phyloP scores from a whole-genome alignment of 179 eudicot species.

The Corrigiola litoralis region DNA sequence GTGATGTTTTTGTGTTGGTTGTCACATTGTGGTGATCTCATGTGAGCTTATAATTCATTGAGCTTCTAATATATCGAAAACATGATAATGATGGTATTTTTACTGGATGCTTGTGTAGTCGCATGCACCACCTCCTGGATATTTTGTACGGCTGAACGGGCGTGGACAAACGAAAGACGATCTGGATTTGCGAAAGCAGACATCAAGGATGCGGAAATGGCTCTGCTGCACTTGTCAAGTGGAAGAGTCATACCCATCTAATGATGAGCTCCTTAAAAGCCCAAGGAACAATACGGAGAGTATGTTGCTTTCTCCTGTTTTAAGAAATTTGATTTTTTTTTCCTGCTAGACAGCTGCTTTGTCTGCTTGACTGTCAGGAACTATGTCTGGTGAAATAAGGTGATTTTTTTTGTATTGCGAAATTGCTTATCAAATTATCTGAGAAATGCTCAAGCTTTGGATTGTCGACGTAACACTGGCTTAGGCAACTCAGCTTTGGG shows the following conservation, averaged over 20 bases:
- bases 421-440: too few species aligned
- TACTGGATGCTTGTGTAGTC: conserved; percentile 37
- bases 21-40: neutral
- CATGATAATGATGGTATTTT: neutral
- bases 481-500: too few species aligned
- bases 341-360: neutral
- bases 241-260: conserved; percentile 51
- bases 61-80: too few species aligned
- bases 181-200: conserved; percentile 48
- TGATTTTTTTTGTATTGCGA: too few species aligned
- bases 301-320: conserved; percentile 28
- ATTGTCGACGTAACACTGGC: too few species aligned
- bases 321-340: neutral
- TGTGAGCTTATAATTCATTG: neutral
- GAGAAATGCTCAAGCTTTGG: too few species aligned
- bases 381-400: neutral
- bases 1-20: neutral
- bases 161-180: conserved; percentile 44
- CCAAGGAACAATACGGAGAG: conserved; percentile 43
- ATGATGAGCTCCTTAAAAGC: conserved; percentile 53
- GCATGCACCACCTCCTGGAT: conserved; percentile 59
- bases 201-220: conserved; percentile 76
- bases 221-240: conserved; percentile 67
- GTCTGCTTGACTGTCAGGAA: neutral
- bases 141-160: conserved; percentile 49